A percentile compares a stretch with the other conserved stretches of the same genome.
Evolutionary conservation across 2,329 filamentous ascomycete species (phyloP).

Genomic region (Fonsecaea monophora): DNA sequence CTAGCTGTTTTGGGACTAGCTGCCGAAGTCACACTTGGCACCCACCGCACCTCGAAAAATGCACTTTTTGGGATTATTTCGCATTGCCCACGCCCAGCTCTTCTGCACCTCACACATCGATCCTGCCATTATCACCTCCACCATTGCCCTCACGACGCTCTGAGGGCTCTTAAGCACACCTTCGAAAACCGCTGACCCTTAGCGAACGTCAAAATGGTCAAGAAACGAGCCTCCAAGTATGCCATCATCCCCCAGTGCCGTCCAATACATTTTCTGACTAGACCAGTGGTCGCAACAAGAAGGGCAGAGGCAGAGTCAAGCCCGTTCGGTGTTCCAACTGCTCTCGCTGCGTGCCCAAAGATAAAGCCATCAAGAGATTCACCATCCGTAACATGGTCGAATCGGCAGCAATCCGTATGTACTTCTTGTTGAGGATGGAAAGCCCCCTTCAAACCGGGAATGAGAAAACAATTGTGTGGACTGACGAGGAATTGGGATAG

Average conservation of each 20-base stretch:
- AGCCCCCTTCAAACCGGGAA: background rate
- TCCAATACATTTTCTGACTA: background rate
- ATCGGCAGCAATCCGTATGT: slow-evolving; percentile 98
- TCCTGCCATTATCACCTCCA: background rate
- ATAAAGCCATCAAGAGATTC: slow-evolving; percentile 99
- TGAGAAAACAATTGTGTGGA: background rate
- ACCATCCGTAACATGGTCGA: slow-evolving; percentile 99
- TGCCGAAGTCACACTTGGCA: background rate
- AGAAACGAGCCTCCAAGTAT: slow-evolving; percentile 78
- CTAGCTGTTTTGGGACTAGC: background rate
- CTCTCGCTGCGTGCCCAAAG: slow-evolving; percentile 94
- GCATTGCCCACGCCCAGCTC: background rate
- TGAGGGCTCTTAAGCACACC: background rate
- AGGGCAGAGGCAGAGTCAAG: slow-evolving; percentile 94
- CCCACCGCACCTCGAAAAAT: slow-evolving; percentile 1
- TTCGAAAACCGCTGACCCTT: background rate
- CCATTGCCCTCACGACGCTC: background rate
- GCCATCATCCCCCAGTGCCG: slow-evolving; percentile 40
- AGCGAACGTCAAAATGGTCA: slow-evolving; percentile 66
- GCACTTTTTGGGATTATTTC: slow-evolving; percentile 3
- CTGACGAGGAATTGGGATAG: slow-evolving; percentile 56
- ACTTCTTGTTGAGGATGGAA: background rate
- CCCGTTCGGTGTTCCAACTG: slow-evolving; percentile 93
- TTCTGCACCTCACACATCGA: background rate
- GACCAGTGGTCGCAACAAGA: slow-evolving; percentile 95